Percentiles rank a stretch among this genome's conserved stretches.
These are phyloP conservation scores for Aspergillus nanangensis DNA, from an alignment of 495 filamentous ascomycete species.

Conservation along the genomic window DNA sequence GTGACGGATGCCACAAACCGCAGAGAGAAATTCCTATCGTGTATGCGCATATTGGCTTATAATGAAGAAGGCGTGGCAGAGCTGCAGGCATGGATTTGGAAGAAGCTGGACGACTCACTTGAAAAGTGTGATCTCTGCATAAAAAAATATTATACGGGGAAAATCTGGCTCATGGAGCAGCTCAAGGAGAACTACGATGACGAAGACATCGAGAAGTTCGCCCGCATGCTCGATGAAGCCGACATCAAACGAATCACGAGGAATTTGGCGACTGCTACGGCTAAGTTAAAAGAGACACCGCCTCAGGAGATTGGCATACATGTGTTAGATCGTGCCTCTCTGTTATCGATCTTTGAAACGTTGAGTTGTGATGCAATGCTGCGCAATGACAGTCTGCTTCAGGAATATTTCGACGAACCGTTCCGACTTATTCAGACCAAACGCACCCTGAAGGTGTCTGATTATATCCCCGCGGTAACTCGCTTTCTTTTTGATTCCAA, in stretches of 20 bases:
- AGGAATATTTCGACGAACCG: constrained; percentile 65
- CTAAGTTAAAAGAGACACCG: constrained; percentile 44
- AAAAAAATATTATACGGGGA: constrained; percentile 71
- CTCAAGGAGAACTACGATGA: constrained; percentile 61
- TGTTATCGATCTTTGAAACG: constrained; percentile 60
- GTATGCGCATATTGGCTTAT: constrained; percentile 64
- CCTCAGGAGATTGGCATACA: constrained; percentile 42
- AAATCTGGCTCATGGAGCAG: constrained; percentile 56
- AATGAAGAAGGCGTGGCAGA: constrained; percentile 55
- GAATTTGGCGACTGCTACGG: constrained; percentile 47
- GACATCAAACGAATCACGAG: constrained; percentile 59
- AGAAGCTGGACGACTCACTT: constrained; percentile 51
- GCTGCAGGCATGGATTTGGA: constrained; percentile 54
- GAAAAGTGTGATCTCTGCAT: constrained; percentile 75
- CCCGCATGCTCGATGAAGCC: constrained; percentile 49
- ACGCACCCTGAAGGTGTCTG: constrained; percentile 61
- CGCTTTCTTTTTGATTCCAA: constrained; percentile 73
- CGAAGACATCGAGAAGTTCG: constrained; percentile 55
- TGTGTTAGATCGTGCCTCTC: constrained; percentile 43
- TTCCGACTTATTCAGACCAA: constrained; percentile 73
- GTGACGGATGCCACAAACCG: constrained; percentile 47
- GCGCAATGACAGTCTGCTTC: constrained; percentile 45
- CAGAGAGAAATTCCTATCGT: constrained; percentile 54
- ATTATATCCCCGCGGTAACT: constrained; percentile 72
- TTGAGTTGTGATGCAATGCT: constrained; percentile 60